Evolutionary conservation across 1,284 basidiomycete genomes (phyloP), one percentile per base, ranked within the genome.

Genomic region (Sutorius eximius): DNA sequence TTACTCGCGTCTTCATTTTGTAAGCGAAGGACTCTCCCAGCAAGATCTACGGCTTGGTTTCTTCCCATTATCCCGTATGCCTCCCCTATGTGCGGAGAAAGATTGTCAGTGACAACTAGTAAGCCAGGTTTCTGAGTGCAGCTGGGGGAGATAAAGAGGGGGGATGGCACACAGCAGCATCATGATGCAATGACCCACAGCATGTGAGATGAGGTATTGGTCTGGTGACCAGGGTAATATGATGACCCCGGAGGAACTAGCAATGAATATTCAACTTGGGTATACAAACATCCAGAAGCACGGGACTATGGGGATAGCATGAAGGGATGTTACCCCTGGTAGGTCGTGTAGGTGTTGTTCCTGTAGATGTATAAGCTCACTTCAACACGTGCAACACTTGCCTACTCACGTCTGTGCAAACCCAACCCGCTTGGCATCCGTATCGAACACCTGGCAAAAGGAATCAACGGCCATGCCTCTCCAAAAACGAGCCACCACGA

Each of bases 381-480:
- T 12, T 11, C 16, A 34, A 36, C 9, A 9, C 2, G 9, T 30
- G 38, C 10, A 15, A 30, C 6, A 40, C 1, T 5, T 9, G 45
- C 24, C 16, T 16, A 66, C 59, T 49, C 34, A 71, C 69, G 67
- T 69, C 34, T 57, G 48, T 13, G 66, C 65, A 45, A 69, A 64
- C 29, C 67, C 65, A 46, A 71, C 49, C 1, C 58, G 61, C 2
- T 46, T 49, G 1, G 45, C 45, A 24, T 65, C 63, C 16, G 57
- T 1, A 32, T 68, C 66, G 30, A 70, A 68, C 1, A 71, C 60
- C 67, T 67, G 32, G 4, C 18, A 20, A 42, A 44, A 33, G 13
- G 7, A 16, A 45, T 29, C 20, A 2, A 33, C 41, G 12, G 55
- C 3, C 3, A 38, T 24, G 22, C 41, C 27, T 33, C 32, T 22